These are phyloP conservation scores for Colletotrichum echinochloae DNA, from an alignment of 2,329 filamentous ascomycete genomes.

Conservation along the genomic window DNA sequence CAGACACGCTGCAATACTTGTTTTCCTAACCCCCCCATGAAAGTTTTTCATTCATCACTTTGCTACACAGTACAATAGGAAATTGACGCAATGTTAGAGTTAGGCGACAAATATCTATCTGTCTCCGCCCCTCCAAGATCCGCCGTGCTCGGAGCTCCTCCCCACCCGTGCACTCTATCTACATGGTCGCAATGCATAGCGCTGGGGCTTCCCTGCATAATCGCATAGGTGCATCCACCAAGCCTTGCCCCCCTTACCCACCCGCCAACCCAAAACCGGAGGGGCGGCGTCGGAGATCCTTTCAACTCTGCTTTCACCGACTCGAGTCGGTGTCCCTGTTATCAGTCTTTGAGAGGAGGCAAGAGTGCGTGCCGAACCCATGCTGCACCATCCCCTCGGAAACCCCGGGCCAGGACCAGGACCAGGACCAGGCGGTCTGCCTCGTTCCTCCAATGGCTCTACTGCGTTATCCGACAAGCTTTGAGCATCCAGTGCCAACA, in stretches of 20 bases:
- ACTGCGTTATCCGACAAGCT: constrained; percentile 11
- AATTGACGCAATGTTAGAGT: constrained; percentile 29
- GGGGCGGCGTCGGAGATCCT: background rate
- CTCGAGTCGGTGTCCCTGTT: constrained; percentile 29
- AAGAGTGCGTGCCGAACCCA: background rate
- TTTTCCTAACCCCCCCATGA: background rate
- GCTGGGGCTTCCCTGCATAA: constrained; percentile 19
- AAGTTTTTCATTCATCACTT: background rate
- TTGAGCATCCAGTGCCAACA: constrained; percentile 8
- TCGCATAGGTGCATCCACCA: constrained; percentile 25
- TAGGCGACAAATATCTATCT: constrained; percentile 5
- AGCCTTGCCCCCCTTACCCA: constrained; percentile 25
- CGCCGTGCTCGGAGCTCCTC: constrained; percentile 32
- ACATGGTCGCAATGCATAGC: constrained; percentile 10
- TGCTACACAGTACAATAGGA: background rate
- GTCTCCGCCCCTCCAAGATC: background rate
- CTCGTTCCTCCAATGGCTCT: constrained; percentile 4
- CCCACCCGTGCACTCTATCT: background rate
- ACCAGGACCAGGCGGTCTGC: constrained; percentile 2
- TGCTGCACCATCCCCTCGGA: constrained; percentile 31
- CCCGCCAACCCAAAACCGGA: constrained; percentile 11
- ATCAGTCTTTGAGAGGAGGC: constrained; percentile 7
- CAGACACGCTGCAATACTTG: background rate
- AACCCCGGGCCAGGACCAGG: constrained; percentile 25
- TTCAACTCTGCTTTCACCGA: constrained; percentile 27